phyloP scores from a whole-genome alignment of 2,329 filamentous ascomycete species.

The Sclerotiophoma versabilis region DNA sequence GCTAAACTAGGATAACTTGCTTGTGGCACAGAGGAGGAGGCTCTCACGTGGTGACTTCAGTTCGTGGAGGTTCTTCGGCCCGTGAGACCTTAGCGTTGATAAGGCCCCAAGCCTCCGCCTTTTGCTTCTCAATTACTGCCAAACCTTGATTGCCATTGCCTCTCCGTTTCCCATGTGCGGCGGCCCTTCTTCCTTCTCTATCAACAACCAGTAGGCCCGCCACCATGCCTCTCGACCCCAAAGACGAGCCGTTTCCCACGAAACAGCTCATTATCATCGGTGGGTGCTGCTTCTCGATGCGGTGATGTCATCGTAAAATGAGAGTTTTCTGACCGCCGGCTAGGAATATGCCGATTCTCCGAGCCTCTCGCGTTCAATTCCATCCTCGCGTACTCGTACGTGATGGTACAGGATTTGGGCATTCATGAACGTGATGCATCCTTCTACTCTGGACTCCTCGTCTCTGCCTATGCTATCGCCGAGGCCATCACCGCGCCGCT shows the following conservation, averaged over 20 bases:
- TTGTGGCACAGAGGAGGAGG: slow-evolving; percentile 21
- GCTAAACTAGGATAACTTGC: slow-evolving; percentile 25
- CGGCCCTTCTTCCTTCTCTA: slow-evolving; percentile 16
- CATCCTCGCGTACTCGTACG: slow-evolving; percentile 79
- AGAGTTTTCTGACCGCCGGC: slow-evolving; percentile 26
- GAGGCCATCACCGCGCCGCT: slow-evolving; percentile 83
- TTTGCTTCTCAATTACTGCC: slow-evolving; percentile 16
- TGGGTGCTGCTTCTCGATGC: slow-evolving; percentile 26
- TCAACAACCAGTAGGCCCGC: slow-evolving; percentile 26
- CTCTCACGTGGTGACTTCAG: slow-evolving; percentile 20
- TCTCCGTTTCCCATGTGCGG: slow-evolving; percentile 21
- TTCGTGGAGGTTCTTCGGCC: slow-evolving; percentile 16
- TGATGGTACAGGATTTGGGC: slow-evolving; percentile 50
- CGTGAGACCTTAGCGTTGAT: slow-evolving; percentile 20
- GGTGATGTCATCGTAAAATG: slow-evolving; percentile 28
- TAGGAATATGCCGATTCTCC: slow-evolving; percentile 89
- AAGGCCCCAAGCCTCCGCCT: slow-evolving; percentile 18
- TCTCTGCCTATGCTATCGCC: slow-evolving; percentile 86
- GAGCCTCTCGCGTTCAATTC: slow-evolving; percentile 94
- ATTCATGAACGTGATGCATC: slow-evolving; percentile 61
- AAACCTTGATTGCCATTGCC: slow-evolving; percentile 21
- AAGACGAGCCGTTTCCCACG: slow-evolving; percentile 53
- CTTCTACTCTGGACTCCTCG: slow-evolving; percentile 84
- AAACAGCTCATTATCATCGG: slow-evolving; percentile 56
- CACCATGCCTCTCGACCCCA: slow-evolving; percentile 41